Evolutionary conservation across 2,329 filamentous ascomycete genomes (phyloP), one percentile per base, ranked within the genome.

Genomic region (Colletotrichum brevisporum): DNA sequence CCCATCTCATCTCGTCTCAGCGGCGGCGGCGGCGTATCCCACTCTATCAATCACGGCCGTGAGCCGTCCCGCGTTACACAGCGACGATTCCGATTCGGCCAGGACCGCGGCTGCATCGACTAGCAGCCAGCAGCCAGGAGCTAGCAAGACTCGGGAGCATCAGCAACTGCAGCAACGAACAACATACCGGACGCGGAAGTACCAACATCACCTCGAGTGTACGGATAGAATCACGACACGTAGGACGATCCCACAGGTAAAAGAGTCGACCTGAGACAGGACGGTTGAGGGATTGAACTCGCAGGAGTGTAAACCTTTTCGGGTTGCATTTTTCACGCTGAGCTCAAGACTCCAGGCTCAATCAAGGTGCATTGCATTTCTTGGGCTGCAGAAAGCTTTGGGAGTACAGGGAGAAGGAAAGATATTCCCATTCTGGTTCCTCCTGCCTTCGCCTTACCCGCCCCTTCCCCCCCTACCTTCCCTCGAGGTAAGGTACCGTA

Each of bases 61-160:
- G 60, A 50, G 36, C 41, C 36, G 54, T 36, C 31, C 31, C 31
- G 66, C 56, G 54, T 59, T 41, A 45, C 54, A 59, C 41, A 53
- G 43, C 56, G 57, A 69, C 55, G 24, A 27, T 15, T 65, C 24
- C 48, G 24, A 36, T 65, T 48, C 43, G 65, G 60, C 27, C 47
- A 31, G 13, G 41, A n/a, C 41, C 41, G 41, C 41, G 15, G 13
- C 6, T 43, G 41, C 41, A 12, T 36, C 31, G 31, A 36, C 31
- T 8, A 36, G 31, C 31, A 9, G 10, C 31, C 31, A 36, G 31
- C 6, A 36, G 31, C 31, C 31, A 31, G 27, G 6, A 9, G 27
- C 27, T 9, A 36, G 31, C 31, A 36, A 10, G 31, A 36, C 31
- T 36, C 31, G 10, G 31, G 6, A 43, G 41, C 41, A 43, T n/a